Evolutionary conservation across 768 basidiomycete species (phyloP).

Genomic region (Boletus subcaerulescens): DNA sequence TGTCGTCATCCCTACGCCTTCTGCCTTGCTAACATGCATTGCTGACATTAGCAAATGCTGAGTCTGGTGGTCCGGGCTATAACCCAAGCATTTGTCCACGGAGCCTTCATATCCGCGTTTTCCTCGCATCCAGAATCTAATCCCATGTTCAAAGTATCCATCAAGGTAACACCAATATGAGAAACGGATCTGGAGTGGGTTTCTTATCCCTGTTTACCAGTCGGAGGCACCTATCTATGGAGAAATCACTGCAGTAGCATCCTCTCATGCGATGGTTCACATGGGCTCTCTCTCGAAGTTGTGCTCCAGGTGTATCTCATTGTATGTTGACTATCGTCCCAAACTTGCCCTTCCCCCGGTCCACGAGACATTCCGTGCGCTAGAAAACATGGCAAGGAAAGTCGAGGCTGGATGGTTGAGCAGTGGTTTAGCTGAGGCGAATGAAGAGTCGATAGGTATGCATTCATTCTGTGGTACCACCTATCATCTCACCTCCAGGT

Average conservation of each 20-base stretch:
- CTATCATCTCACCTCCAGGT: constrained; percentile 7
- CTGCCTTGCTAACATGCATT: not conserved
- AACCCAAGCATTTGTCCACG: constrained; percentile 52
- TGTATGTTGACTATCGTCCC: constrained; percentile 35
- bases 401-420: constrained; percentile 49
- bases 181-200: not conserved
- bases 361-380: constrained; percentile 27
- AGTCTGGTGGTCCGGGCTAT: constrained; percentile 45
- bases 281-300: constrained; percentile 42
- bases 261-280: constrained; percentile 36
- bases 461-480: constrained; percentile 25
- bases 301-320: constrained; percentile 33
- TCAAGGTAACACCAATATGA: constrained; percentile 8
- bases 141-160: constrained; percentile 18
- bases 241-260: constrained; percentile 32
- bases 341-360: constrained; percentile 27
- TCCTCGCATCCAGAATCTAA: constrained; percentile 32
- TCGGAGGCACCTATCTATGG: constrained; percentile 33
- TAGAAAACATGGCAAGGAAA: constrained; percentile 36
- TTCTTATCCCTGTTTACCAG: constrained; percentile 20
- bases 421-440: constrained; percentile 32
- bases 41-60: constrained; percentile 23
- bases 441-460: constrained; percentile 30
- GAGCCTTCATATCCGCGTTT: constrained; percentile 49
- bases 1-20: constrained; percentile 26